phyloP scores from a whole-genome alignment of 805 yeast species.

The Pichia paraexigua region DNA sequence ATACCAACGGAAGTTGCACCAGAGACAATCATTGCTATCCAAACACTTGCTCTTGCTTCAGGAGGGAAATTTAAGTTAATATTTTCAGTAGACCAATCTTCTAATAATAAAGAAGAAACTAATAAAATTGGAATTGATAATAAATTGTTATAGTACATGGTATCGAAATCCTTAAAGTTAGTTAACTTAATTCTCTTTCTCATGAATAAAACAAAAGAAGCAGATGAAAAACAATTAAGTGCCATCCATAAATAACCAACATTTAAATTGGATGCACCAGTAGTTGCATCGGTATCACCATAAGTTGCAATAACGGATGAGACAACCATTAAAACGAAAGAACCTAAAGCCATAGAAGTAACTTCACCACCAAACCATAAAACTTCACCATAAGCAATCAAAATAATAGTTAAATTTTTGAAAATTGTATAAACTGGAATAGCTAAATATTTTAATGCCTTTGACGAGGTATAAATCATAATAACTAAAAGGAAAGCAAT shows the following conservation, averaged over 20 bases:
- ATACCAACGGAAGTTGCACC: slow-evolving; percentile 95
- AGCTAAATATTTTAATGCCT: slow-evolving; percentile 83
- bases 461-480: slow-evolving; percentile 95
- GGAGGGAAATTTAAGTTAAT: slow-evolving; percentile 71
- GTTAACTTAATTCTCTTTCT: slow-evolving; percentile 97
- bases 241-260: slow-evolving; percentile 97
- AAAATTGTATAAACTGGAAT: slow-evolving; percentile 97
- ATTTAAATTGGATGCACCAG: slow-evolving; percentile 37
- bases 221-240: slow-evolving; percentile 87
- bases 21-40: slow-evolving; percentile 80
- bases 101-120: slow-evolving; percentile 65
- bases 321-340: slow-evolving; percentile 86
- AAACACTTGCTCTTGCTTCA: slow-evolving; percentile 56
- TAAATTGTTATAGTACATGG: slow-evolving; percentile 96
- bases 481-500: slow-evolving; percentile 80
- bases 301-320: slow-evolving; percentile 94
- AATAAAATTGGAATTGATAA: slow-evolving; percentile 86
- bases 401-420: slow-evolving; percentile 92
- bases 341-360: slow-evolving; percentile 79
- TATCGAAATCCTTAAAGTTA: slow-evolving; percentile 92
- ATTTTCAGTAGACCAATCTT: slow-evolving; percentile 89
- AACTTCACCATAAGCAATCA: slow-evolving; percentile 98
- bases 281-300: slow-evolving; percentile 46
- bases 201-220: slow-evolving; percentile 88
- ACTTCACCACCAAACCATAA: slow-evolving; percentile 93